Conservation (phyloP, 106 monocot genomes). For the Allium cepa region DNA sequence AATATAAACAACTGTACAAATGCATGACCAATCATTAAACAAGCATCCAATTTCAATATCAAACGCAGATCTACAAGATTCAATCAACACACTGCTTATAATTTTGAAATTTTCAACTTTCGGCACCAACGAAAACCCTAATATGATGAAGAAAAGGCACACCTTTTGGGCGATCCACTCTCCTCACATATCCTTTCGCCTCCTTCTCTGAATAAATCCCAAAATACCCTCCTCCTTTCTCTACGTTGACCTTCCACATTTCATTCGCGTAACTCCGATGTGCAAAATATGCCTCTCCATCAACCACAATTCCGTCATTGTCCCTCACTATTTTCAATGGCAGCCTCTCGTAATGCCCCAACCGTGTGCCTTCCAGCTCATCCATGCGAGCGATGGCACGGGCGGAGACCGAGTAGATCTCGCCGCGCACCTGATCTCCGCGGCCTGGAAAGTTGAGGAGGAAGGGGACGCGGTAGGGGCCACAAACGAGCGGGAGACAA, state of each 20-base stretch:
- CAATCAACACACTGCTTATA: no score
- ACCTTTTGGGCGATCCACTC: slow-evolving; percentile 57
- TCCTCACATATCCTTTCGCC: slow-evolving; percentile 61
- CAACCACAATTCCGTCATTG: slow-evolving; percentile 6
- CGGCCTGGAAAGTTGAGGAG: slow-evolving; percentile 70
- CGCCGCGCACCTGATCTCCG: slow-evolving; percentile 45
- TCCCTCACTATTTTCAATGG: slow-evolving; percentile 13
- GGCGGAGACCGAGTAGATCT: slow-evolving; percentile 56
- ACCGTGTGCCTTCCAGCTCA: slow-evolving; percentile 59
- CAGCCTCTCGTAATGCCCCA: slow-evolving; percentile 73
- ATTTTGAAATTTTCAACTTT: no score
- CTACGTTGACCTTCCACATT: slow-evolving; percentile 50
- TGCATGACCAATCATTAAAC: no score
- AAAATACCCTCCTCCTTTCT: slow-evolving; percentile 28
- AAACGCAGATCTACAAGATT: no score
- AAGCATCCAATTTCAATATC: no score
- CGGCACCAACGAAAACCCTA: slow-evolving; percentile 6
- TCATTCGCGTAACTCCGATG: slow-evolving; percentile 55
- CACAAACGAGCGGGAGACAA: slow-evolving; percentile 67
- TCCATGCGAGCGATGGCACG: slow-evolving; percentile 38
- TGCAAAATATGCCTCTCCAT: slow-evolving; percentile 49
- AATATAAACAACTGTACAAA: no score
- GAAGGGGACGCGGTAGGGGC: slow-evolving; percentile 86
- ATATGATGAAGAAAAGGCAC: slow-evolving; percentile 84
- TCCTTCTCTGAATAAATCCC: slow-evolving; percentile 43